phyloP scores from a whole-genome alignment of 2,329 filamentous ascomycete genomes.

The Xylariaceae sp. region DNA sequence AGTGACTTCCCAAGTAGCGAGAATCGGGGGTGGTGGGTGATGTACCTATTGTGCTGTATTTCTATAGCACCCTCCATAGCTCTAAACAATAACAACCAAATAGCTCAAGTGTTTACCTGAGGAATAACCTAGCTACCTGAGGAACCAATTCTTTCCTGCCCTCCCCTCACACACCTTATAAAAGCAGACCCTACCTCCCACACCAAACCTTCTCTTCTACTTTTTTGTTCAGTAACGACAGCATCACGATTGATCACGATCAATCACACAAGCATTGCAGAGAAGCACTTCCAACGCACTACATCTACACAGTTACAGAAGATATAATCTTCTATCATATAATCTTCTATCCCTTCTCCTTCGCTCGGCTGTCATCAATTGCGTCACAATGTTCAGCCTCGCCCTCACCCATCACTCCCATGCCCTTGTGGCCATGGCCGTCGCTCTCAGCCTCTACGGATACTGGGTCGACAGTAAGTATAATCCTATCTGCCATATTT shows the following conservation, averaged over 20 bases:
- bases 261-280: background rate
- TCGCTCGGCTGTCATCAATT: background rate
- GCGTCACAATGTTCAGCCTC: conserved; percentile 5
- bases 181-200: too few species aligned
- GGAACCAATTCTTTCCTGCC: background rate
- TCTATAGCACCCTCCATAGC: too few species aligned
- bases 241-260: background rate
- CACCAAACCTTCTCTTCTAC: background rate
- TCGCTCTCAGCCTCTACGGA: background rate
- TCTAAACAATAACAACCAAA: too few species aligned
- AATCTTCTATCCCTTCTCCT: background rate
- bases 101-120: too few species aligned
- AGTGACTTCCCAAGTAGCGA: too few species aligned
- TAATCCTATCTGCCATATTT: background rate
- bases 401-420: background rate
- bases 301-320: background rate
- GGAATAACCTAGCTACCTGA: background rate
- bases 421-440: background rate
- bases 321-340: background rate
- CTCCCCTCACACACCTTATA: too few species aligned
- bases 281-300: too few species aligned
- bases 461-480: conserved; percentile 11
- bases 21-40: too few species aligned
- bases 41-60: too few species aligned
- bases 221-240: background rate